Conservation (phyloP, 768 basidiomycete species). For the Bullera alba region DNA sequence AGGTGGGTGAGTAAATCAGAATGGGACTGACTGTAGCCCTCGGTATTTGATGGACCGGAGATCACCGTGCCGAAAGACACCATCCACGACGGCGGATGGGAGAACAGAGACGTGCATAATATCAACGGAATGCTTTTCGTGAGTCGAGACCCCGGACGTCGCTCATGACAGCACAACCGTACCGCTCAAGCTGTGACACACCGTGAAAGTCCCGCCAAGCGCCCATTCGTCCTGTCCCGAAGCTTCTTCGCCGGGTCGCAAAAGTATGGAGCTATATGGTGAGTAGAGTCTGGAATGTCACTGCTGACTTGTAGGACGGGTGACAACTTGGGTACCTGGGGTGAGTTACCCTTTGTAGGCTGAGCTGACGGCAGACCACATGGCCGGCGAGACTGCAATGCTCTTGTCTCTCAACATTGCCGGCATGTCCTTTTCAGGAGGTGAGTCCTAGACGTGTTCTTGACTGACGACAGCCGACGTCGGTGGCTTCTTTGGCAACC, state of each 20-base stretch:
- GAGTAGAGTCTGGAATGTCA: neutral
- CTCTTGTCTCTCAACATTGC: slow-evolving; percentile 78
- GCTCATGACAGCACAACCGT: slow-evolving; percentile 61
- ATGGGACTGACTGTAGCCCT: slow-evolving; percentile 54
- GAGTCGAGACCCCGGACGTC: slow-evolving; percentile 14
- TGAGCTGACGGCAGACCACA: slow-evolving; percentile 58
- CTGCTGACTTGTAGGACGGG: slow-evolving; percentile 55
- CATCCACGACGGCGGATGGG: slow-evolving; percentile 90
- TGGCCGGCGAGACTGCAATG: slow-evolving; percentile 89
- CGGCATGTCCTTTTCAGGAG: slow-evolving; percentile 84
- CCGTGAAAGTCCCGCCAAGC: slow-evolving; percentile 65
- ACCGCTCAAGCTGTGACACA: slow-evolving; percentile 71
- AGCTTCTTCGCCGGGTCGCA: slow-evolving; percentile 94
- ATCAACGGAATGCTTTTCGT: slow-evolving; percentile 87
- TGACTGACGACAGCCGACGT: slow-evolving; percentile 66
- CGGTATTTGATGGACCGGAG: slow-evolving; percentile 98
- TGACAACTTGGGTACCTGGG: slow-evolving; percentile 93
- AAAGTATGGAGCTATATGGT: slow-evolving; percentile 92
- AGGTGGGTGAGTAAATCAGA: slow-evolving; percentile 53
- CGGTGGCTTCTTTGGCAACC: slow-evolving; percentile 98
- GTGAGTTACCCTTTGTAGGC: slow-evolving; percentile 10
- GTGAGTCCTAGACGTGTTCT: slow-evolving; percentile 52
- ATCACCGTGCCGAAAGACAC: slow-evolving; percentile 72
- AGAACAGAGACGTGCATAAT: slow-evolving; percentile 95
- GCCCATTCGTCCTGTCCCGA: slow-evolving; percentile 93